These are phyloP conservation scores for Nadsonia commutata DNA, from an alignment of 1,139 yeast species.

Conservation along the genomic window DNA sequence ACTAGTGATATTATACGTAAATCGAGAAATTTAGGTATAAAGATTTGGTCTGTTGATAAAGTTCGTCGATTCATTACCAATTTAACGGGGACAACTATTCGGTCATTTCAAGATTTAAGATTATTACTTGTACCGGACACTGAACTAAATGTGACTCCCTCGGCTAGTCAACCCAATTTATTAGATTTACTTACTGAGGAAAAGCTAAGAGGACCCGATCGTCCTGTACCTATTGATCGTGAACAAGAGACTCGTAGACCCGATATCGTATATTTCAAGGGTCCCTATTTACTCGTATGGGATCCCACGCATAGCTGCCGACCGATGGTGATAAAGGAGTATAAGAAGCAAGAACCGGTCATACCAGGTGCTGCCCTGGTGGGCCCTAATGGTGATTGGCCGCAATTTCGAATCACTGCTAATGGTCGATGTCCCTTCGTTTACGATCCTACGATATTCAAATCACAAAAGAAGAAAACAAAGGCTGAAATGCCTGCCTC, in stretches of 20 bases:
- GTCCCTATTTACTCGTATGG: conserved; percentile 60
- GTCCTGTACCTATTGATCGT: conserved; percentile 38
- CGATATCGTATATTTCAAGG: conserved; percentile 67
- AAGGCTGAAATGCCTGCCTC: too few relatives aligned
- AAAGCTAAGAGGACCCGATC: conserved; percentile 55
- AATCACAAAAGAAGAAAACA: conserved; percentile 2
- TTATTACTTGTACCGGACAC: conserved; percentile 2
- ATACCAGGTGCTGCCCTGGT: conserved; percentile 25
- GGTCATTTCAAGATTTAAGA: conserved; percentile 8
- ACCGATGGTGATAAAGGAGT: conserved; percentile 81
- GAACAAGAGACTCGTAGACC: conserved; percentile 77
- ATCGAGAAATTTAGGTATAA: conserved; percentile 46
- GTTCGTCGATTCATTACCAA: conserved; percentile 66
- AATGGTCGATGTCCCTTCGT: conserved; percentile 56
- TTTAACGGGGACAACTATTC: conserved; percentile 34
- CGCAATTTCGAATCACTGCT: conserved; percentile 23
- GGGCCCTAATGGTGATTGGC: conserved; percentile 40
- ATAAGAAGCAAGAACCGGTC: conserved; percentile 25
- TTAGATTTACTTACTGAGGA: conserved; percentile 69
- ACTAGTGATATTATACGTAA: conserved; percentile 43
- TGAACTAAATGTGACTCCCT: conserved; percentile 3
- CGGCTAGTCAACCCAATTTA: conserved; percentile 23
- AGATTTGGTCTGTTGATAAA: conserved; percentile 82
- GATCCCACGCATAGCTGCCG: conserved; percentile 67
- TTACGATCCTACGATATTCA: conserved; percentile 25